Evolutionary conservation across 176 grass and related monocot genomes (phyloP), one percentile per base, ranked within the genome.

Genomic region (Eragrostis curvula): DNA sequence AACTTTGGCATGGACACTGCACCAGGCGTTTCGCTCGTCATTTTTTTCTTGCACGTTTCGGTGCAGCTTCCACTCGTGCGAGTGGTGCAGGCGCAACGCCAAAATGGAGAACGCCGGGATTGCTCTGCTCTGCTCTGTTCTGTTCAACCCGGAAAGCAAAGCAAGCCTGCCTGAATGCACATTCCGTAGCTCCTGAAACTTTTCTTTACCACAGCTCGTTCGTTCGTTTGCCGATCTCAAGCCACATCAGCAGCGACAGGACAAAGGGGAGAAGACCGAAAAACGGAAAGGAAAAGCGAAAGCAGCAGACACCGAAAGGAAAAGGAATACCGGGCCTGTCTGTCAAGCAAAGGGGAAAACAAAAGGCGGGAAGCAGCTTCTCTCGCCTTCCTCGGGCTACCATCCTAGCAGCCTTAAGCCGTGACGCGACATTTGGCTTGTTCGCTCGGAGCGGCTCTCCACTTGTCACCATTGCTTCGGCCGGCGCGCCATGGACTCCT

Each of bases 201-300:
- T 11, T 59, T 3, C 21, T 9, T 9, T 21, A 9, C 20, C 18
- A 58, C 20, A 27, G 23, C 23, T 13, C 23, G 11, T 60, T 60
- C 23, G 57, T 13, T 60, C 23, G 57, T 27, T 27, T 60, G 3
- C 23, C 57, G 11, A 28, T 59, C 58, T 12, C 58, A 5, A 14
- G 10, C 24, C 58, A 28, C 5, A 24, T 11, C 47, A 10, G 6
- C 47, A 14, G 12, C 24, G 58, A 61, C 58, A 61, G 3, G 13
- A 24, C 43, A 9, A 45, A 5, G 48, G 0, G 41, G 11, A 29
- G 8, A 13, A 39, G 46, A 46, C 25, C 16, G 24, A 58, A n/a
- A 47, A 12, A 9, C 20, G 18, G 71, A 88, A 71, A 13, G 12
- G 71, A 89, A 79, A 85, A 85, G 83, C 56, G 0, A 89, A 89